Evolutionary conservation across 2,329 filamentous ascomycete species (phyloP).

Genomic region (Cadophora sp.): DNA sequence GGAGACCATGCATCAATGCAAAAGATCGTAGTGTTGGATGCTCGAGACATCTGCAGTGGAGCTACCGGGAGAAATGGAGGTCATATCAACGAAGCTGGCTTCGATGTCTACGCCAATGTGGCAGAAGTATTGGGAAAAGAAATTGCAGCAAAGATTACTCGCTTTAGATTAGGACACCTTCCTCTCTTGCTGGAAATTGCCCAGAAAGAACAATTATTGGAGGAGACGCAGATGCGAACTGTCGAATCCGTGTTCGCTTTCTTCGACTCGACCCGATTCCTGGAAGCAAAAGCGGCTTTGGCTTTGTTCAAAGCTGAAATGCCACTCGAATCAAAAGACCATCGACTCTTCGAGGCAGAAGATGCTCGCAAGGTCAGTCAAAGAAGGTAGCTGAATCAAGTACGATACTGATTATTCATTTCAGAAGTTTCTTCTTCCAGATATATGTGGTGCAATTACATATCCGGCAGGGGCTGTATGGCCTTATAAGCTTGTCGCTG

Average conservation of each 20-base stretch:
- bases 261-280: neutral
- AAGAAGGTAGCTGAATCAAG: neutral
- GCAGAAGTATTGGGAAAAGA: conserved; percentile 51
- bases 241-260: neutral
- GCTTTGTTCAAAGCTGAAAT: neutral
- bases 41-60: conserved; percentile 79
- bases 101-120: conserved; percentile 13
- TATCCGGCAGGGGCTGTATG: conserved; percentile 68
- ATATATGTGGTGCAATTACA: conserved; percentile 50
- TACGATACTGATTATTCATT: neutral
- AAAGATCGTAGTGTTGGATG: conserved; percentile 73
- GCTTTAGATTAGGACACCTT: conserved; percentile 68
- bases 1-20: conserved; percentile 33
- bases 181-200: conserved; percentile 55
- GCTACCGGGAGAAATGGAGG: conserved; percentile 73
- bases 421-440: neutral
- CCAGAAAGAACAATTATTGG: neutral
- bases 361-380: neutral
- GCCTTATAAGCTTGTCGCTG: conserved; percentile 83
- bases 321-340: neutral
- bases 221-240: neutral
- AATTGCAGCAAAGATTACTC: conserved; percentile 74
- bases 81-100: conserved; percentile 42
- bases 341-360: neutral
- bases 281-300: neutral